Evolutionary conservation across 257 asterid genomes (phyloP), one percentile per base, ranked within the genome.

Genomic region (Penstemon eatonii): DNA sequence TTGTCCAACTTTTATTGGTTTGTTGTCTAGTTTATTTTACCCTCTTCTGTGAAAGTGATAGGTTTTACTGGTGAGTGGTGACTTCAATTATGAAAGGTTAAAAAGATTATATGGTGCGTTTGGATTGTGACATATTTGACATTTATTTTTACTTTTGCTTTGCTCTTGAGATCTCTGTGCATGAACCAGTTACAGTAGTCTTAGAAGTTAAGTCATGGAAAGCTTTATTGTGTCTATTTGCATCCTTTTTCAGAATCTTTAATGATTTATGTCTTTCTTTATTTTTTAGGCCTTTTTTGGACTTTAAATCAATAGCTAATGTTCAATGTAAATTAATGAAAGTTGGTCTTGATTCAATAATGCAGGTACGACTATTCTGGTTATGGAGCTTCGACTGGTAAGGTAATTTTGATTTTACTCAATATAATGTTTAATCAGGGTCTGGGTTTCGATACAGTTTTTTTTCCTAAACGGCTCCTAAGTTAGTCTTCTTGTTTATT

Each of bases 331-430:
- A 25, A 25, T 25, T 25, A 45, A 61, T 66, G 25, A 57, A 67
- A 37, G 18, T 70, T 25, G 36, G 52, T 75, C 73, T 60, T 47
- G 52, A 25, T 25, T 58, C 65, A 45, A 6, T 62, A 46, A 6
- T 81, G 81, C 91, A 94, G 99, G 80, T 94, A 91, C 65, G 99
- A 94, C 65, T 94, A 94, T 77, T 94, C 99, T 57, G 99, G 99
- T 60, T 94, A 94, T 79, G 99, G 99, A 70, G 98, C 96, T 73
- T 94, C 98, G 7, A 91, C 96, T 4, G 99, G 99, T 62, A 82
- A 94, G 95, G 99, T 94, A 83, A 71, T 74, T 55, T 60, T 73
- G 68, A 11, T 63, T 67, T 1, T 25, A 25, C 33, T 71, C 40
- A 11, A 42, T 64, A 18, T 57, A 39, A 56, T 55, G 65, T 51